These are phyloP conservation scores for Wallacemonas sp. DNA, from an alignment of 208 protist species.

Conservation along the genomic window DNA sequence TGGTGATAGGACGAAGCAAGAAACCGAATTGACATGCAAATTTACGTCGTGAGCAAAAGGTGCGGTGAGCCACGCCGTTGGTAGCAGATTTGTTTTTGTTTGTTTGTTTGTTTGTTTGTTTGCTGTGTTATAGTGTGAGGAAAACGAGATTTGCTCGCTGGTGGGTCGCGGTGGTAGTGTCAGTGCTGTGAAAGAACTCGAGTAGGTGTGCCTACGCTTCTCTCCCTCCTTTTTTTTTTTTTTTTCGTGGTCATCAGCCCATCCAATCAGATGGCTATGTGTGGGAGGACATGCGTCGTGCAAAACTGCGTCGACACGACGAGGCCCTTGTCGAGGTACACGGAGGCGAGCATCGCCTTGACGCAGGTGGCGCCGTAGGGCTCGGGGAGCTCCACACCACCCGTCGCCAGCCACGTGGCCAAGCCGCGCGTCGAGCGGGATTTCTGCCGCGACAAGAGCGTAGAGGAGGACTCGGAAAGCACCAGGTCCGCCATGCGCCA, in stretches of 20 bases:
- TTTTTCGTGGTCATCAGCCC: too few relatives aligned
- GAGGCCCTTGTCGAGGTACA: slow-evolving; percentile 71
- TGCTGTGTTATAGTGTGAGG: too few relatives aligned
- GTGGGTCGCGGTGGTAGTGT: too few relatives aligned
- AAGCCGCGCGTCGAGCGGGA: slow-evolving; percentile 53
- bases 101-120: too few relatives aligned
- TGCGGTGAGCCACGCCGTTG: too few relatives aligned
- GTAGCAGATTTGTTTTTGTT: too few relatives aligned
- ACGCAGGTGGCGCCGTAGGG: slow-evolving; percentile 71
- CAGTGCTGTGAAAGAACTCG: too few relatives aligned
- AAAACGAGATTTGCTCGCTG: too few relatives aligned
- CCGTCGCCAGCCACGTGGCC: slow-evolving; percentile 52
- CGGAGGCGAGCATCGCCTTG: slow-evolving; percentile 68
- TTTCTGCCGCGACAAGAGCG: slow-evolving; percentile 58
- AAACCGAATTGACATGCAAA: too few relatives aligned
- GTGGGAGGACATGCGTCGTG: slow-evolving; percentile 52
- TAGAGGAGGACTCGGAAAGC: slow-evolving; percentile 76
- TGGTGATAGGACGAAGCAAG: not conserved
- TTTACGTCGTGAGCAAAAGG: too few relatives aligned
- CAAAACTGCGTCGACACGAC: slow-evolving; percentile 56
- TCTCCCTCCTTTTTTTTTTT: too few relatives aligned
- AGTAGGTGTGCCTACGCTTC: too few relatives aligned
- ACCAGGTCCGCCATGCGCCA: slow-evolving; percentile 86
- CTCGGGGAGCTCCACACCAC: slow-evolving; percentile 58
- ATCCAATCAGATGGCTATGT: slow-evolving; percentile 23